These are phyloP conservation scores for Aspergillus kassunensis DNA, from an alignment of 495 filamentous ascomycete species.

Conservation along the genomic window DNA sequence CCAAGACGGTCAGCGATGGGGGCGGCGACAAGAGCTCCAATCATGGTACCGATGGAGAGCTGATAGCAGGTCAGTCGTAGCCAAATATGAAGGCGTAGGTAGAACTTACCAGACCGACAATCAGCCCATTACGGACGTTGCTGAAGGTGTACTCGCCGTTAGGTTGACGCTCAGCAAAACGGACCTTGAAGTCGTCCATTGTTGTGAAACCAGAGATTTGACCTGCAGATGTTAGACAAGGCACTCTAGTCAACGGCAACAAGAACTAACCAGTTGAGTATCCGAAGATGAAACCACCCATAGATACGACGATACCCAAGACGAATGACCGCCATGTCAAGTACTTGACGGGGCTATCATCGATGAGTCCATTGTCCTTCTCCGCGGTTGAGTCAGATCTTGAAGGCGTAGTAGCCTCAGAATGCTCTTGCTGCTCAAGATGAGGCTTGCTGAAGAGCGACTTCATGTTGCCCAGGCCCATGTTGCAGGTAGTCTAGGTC, in stretches of 20 bases:
- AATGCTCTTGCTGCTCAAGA: constrained; percentile 28
- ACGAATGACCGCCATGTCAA: constrained; percentile 49
- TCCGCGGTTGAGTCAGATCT: constrained; percentile 36
- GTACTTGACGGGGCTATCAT: constrained; percentile 45
- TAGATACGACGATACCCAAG: constrained; percentile 53
- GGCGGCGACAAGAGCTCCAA: constrained; percentile 62
- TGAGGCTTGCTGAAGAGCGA: constrained; percentile 30
- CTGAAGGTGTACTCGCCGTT: constrained; percentile 44
- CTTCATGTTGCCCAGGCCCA: constrained; percentile 36
- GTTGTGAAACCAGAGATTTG: constrained; percentile 58
- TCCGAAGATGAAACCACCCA: constrained; percentile 76
- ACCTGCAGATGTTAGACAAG: constrained; percentile 26
- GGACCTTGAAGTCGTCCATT: constrained; percentile 50
- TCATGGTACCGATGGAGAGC: constrained; percentile 63
- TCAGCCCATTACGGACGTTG: constrained; percentile 53
- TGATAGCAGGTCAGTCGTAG: constrained; percentile 16
- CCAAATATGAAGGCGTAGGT: not conserved
- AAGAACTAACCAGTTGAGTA: constrained; percentile 54
- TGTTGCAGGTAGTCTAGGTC: constrained; percentile 21
- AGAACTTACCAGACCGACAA: constrained; percentile 49
- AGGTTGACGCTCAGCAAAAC: constrained; percentile 40
- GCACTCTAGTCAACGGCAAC: too few relatives aligned
- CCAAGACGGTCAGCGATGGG: constrained; percentile 53
- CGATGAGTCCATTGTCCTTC: constrained; percentile 39
- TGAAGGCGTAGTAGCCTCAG: constrained; percentile 35